Conservation (phyloP, 768 basidiomycete species). For the Krasilnikovozyma curviuscula region DNA sequence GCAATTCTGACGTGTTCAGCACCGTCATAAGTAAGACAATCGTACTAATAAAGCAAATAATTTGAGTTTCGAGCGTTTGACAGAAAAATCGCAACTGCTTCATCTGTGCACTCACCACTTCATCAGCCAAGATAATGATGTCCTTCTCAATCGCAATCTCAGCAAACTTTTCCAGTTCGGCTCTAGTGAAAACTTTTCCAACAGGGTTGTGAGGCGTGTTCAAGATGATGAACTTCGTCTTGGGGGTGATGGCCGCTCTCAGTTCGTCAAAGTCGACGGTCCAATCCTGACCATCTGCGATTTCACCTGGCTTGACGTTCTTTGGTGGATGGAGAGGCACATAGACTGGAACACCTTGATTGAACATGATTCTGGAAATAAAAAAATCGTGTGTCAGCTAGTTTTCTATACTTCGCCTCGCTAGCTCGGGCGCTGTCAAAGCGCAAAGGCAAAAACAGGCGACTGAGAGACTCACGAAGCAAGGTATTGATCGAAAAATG, state of each 20-base stretch:
- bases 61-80: background rate
- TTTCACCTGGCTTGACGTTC: constrained; percentile 27
- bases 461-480: constrained; percentile 26
- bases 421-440: no score
- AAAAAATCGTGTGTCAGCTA: constrained; percentile 13
- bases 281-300: constrained; percentile 56
- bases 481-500: constrained; percentile 91
- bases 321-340: constrained; percentile 85
- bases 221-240: constrained; percentile 82
- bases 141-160: constrained; percentile 77
- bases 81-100: background rate
- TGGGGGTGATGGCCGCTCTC: constrained; percentile 61
- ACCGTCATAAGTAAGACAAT: constrained; percentile 71
- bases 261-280: constrained; percentile 75
- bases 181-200: constrained; percentile 80
- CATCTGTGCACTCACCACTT: constrained; percentile 49
- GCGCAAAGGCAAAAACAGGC: constrained; percentile 4
- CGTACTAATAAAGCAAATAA: constrained; percentile 45
- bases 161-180: constrained; percentile 71
- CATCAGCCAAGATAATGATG: constrained; percentile 79
- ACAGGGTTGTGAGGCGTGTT: constrained; percentile 74
- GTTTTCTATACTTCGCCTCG: no score
- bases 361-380: constrained; percentile 53
- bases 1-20: constrained; percentile 84
- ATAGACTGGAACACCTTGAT: constrained; percentile 78